Evolutionary conservation across 306 rosid genomes (phyloP).

Genomic region (Lathyrus oleraceus): DNA sequence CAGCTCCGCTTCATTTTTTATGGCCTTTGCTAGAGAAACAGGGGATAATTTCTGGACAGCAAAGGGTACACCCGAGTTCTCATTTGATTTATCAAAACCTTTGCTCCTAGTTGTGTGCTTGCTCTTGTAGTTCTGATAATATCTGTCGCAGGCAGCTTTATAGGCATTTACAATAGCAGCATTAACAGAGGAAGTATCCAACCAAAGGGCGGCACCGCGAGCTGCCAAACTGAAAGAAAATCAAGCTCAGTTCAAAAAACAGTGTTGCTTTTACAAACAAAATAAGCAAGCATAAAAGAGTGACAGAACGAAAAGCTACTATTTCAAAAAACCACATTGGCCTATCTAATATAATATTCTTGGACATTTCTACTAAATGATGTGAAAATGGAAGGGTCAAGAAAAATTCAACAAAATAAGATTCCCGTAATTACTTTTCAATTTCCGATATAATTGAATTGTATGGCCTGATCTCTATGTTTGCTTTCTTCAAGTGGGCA

Average conservation of each 20-base stretch:
- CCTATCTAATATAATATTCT: constrained; percentile 12
- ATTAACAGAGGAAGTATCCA: constrained; percentile 85
- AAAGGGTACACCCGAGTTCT: constrained; percentile 48
- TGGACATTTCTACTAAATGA: constrained; percentile 20
- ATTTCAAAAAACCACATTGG: not conserved
- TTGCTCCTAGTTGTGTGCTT: constrained; percentile 45
- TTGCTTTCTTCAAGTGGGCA: constrained; percentile 76
- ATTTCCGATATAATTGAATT: constrained; percentile 77
- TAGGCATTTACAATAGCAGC: constrained; percentile 82
- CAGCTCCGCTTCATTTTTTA: constrained; percentile 80
- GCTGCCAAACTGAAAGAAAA: constrained; percentile 74
- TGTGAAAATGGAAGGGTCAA: not conserved
- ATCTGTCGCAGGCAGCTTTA: constrained; percentile 66
- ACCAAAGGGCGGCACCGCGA: constrained; percentile 66
- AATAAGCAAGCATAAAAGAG: not conserved
- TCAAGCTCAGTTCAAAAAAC: constrained; percentile 27
- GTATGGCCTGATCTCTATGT: constrained; percentile 73
- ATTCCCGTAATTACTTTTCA: constrained; percentile 56
- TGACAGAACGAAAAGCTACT: constrained; percentile 21
- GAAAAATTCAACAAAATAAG: not conserved
- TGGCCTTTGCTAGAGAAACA: constrained; percentile 72
- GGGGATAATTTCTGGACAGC: constrained; percentile 68
- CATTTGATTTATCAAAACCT: constrained; percentile 42
- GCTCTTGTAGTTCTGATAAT: constrained; percentile 46
- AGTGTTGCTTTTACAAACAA: constrained; percentile 17